Conservation (phyloP, 2,329 filamentous ascomycete genomes). For the Zalaria sp. region DNA sequence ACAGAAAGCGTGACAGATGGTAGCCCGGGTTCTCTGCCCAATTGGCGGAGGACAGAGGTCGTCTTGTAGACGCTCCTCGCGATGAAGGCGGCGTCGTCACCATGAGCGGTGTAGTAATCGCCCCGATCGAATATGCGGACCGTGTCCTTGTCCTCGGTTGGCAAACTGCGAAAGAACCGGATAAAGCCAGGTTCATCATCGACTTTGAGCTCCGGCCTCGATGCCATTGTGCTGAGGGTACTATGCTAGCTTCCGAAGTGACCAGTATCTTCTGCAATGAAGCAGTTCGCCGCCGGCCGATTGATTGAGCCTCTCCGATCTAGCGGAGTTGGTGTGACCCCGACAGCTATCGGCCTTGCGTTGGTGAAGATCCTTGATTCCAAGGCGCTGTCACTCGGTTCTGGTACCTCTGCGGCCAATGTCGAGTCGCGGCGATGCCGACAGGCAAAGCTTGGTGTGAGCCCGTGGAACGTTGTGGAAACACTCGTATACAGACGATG, state of each 20-base stretch:
- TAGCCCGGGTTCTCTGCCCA: slow-evolving; percentile 73
- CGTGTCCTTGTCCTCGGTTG: slow-evolving; percentile 57
- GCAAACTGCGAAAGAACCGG: slow-evolving; percentile 80
- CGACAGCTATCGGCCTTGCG: too few species aligned
- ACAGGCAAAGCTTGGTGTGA: too few species aligned
- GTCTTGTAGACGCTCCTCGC: slow-evolving; percentile 86
- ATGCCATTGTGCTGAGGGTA: slow-evolving; percentile 28
- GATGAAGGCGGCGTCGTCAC: slow-evolving; percentile 71
- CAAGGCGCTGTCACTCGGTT: too few species aligned
- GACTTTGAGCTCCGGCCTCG: slow-evolving; percentile 49
- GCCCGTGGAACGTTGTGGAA: too few species aligned
- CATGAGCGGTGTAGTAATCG: slow-evolving; percentile 93
- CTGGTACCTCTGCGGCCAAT: too few species aligned
- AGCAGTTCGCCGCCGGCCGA: too few species aligned
- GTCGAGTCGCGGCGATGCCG: too few species aligned
- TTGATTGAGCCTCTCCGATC: background rate
- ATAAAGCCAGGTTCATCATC: slow-evolving; percentile 97
- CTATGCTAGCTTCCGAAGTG: too few species aligned
- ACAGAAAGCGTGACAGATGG: slow-evolving; percentile 90
- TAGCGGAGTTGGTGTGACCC: background rate
- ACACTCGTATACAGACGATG: too few species aligned
- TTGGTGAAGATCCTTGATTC: too few species aligned
- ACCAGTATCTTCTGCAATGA: too few species aligned
- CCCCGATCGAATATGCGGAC: slow-evolving; percentile 86
- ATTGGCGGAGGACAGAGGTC: slow-evolving; percentile 81